phyloP scores from a whole-genome alignment of 106 monocot genomes.

The Platanthera guangdongensis region DNA sequence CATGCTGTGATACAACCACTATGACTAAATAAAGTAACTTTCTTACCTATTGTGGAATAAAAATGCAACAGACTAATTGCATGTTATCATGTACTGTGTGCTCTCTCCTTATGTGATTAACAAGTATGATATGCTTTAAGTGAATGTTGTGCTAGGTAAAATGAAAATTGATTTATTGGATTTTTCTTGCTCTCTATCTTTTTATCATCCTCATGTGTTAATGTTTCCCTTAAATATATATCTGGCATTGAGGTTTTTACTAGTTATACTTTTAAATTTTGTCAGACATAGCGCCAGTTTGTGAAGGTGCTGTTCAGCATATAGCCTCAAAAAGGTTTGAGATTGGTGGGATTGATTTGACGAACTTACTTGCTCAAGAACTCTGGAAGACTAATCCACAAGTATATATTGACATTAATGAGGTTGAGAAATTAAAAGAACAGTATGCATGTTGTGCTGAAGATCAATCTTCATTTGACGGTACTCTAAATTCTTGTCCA shows the following conservation, averaged over 20 bases:
- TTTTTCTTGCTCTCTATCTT: neutral
- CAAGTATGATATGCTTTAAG: neutral
- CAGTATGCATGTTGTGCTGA: conserved; percentile 66
- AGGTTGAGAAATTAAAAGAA: conserved; percentile 85
- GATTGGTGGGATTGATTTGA: conserved; percentile 94
- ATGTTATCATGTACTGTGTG: neutral
- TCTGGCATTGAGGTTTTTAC: neutral
- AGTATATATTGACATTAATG: conserved; percentile 56
- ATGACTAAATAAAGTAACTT: neutral
- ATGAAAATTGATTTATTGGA: neutral
- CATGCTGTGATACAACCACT: neutral
- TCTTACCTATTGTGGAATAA: neutral
- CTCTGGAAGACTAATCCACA: conserved; percentile 72
- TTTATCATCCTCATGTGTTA: neutral
- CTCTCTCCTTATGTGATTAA: neutral
- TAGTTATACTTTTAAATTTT: conserved; percentile 1
- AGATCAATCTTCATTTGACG: conserved; percentile 61
- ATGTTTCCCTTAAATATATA: neutral
- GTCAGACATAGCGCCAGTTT: conserved; percentile 94
- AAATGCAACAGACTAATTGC: neutral
- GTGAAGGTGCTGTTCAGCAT: conserved; percentile 98
- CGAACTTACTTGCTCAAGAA: conserved; percentile 68
- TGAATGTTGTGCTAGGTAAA: neutral
- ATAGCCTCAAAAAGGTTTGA: conserved; percentile 98
- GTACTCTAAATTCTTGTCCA: conserved; percentile 34